Evolutionary conservation across 129 eudicot genomes (phyloP).

Genomic region (Chrysanthemum lavandulifolium): DNA sequence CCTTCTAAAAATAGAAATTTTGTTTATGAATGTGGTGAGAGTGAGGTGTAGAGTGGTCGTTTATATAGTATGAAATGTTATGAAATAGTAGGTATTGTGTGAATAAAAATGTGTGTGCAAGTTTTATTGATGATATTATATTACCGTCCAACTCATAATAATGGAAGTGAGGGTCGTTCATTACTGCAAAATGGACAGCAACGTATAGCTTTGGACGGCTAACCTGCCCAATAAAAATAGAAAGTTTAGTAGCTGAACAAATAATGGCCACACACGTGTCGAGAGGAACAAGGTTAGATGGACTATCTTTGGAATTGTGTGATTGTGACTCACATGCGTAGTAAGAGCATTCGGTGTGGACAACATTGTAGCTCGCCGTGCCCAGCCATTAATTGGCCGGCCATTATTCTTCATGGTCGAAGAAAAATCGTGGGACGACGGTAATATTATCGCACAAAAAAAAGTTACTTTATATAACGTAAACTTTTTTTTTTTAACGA

Average conservation of each 20-base stretch:
- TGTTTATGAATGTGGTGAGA: conserved; percentile 1
- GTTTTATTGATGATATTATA: conserved; percentile 6
- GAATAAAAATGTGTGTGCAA: neutral
- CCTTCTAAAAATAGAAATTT: neutral
- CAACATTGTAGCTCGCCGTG: no score
- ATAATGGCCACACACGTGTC: conserved; percentile 31
- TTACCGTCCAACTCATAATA: conserved; percentile 47
- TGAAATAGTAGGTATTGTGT: neutral
- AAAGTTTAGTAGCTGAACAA: conserved; percentile 1
- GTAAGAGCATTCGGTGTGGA: no score
- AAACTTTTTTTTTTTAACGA: no score
- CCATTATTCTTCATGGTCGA: no score
- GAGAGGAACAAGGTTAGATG: neutral
- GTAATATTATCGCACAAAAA: no score
- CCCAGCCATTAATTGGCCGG: no score
- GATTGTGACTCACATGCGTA: neutral
- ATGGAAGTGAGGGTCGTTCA: neutral
- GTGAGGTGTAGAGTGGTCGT: conserved; percentile 28
- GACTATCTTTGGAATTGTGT: neutral
- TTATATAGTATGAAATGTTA: conserved; percentile 26
- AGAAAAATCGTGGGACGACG: no score
- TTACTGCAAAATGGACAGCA: conserved; percentile 19
- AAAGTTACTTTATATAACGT: no score
- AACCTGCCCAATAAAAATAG: conserved; percentile 9
- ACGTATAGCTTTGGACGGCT: conserved; percentile 40